Evolutionary conservation across 352 stramenopile genomes (phyloP).

Genomic region (Pythium insidiosum): DNA sequence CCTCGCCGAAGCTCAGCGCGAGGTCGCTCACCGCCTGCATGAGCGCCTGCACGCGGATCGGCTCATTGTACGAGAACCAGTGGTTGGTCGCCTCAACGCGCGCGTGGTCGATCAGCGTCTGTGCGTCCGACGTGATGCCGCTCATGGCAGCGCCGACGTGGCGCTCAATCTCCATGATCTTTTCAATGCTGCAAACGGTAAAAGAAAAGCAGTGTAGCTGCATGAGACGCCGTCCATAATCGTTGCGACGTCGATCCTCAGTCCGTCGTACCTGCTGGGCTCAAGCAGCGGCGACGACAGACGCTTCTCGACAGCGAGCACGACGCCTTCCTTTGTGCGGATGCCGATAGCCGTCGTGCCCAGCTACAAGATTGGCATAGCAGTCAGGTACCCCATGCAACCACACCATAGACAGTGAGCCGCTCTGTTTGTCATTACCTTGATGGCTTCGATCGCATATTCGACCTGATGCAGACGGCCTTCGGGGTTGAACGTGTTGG

Average conservation of each 20-base stretch:
- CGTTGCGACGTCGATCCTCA: too few relatives aligned
- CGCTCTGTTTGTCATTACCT: slow-evolving; percentile 33
- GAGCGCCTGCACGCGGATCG: slow-evolving; percentile 96
- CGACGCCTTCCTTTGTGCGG: slow-evolving; percentile 95
- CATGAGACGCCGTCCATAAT: too few relatives aligned
- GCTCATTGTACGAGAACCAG: slow-evolving; percentile 97
- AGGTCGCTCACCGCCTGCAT: slow-evolving; percentile 98
- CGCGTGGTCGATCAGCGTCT: slow-evolving; percentile 98
- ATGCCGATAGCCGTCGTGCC: slow-evolving; percentile 98
- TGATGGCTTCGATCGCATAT: slow-evolving; percentile 98
- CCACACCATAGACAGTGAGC: neutral
- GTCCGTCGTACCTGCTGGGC: slow-evolving; percentile 68
- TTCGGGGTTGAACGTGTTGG: slow-evolving; percentile 99
- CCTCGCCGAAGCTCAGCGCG: slow-evolving; percentile 93
- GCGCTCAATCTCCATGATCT: slow-evolving; percentile 99
- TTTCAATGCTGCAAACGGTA: slow-evolving; percentile 95
- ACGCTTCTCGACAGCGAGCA: slow-evolving; percentile 99
- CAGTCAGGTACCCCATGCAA: neutral
- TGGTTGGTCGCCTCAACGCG: slow-evolving; percentile 98
- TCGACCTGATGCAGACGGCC: slow-evolving; percentile 98
- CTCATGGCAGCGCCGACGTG: slow-evolving; percentile 98
- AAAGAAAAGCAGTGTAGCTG: too few relatives aligned
- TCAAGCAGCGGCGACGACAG: slow-evolving; percentile 96
- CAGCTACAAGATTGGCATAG: slow-evolving; percentile 48
- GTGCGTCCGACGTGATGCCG: slow-evolving; percentile 96